Base-by-base conservation (phyloP, 2,329 filamentous ascomycete genomes). In the Metarhizium brunneum region DNA sequence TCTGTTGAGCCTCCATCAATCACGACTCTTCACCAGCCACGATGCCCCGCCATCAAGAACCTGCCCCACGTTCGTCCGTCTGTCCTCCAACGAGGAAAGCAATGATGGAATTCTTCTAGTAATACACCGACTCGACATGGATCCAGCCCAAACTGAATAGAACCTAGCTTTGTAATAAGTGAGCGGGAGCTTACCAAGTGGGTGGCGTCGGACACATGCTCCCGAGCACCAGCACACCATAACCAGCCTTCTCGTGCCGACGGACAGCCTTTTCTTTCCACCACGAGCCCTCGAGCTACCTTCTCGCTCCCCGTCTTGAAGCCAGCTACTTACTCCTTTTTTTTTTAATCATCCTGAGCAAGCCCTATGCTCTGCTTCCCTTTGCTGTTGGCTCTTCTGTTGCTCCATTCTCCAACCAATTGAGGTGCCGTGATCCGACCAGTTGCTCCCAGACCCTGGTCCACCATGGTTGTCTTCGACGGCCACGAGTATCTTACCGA, bases 401-500 rank as follows among this genome's bases (percentile, higher is more conserved):
- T 30, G 13, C 20, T 14, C 45, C 2, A 6, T 29, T 48, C 13
- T 14, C 45, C 20, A 6, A 11, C 45, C 45, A 30, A 29, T 30
- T 30, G 45, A 4, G 20, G 20, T 30, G 20, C 8, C 45, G 45
- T 11, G 20, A 6, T 30, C 25, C 13, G 20, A 30, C 54, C 30
- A 55, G 51, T 48, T 29, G 49, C 52, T 54, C 52, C n/a, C 42
- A 49, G 42, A 25, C 1, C 45, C 25, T 35, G 10, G 54, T 53
- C 45, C 68, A 72, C 62, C 56, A 97, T 97, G 92, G 92, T 96
- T 69, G 81, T 95, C 67, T 86, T 94, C 68, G 90, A 95, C 72
- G 84, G 87, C 67, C 84, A 94, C 73, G 88, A 94, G 69, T 92
- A 90, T 72, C 81, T 92, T 68, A 91, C 88, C 58, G 86, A 88